Evolutionary conservation across 108 stramenopile species (phyloP).

Genomic region (Fistulifera pelliculosa): DNA sequence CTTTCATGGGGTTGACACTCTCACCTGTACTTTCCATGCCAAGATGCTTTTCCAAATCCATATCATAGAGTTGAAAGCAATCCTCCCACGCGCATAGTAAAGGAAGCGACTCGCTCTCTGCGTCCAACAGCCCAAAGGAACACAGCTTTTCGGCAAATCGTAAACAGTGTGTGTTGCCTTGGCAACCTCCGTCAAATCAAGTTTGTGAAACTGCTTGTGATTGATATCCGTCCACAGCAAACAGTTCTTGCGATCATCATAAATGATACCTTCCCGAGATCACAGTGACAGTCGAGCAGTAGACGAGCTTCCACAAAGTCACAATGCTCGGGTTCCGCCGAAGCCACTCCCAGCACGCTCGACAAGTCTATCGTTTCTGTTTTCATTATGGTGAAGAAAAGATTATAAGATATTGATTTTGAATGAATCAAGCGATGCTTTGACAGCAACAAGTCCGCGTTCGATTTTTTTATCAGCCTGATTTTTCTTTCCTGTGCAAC

Average conservation of each 20-base stretch:
- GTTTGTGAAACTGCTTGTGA: constrained; percentile 23
- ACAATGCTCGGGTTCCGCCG: not conserved
- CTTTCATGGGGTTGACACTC: constrained; percentile 23
- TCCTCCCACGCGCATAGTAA: constrained; percentile 43
- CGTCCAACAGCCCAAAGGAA: constrained; percentile 20
- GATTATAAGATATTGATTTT: not conserved
- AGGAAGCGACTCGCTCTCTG: constrained; percentile 8
- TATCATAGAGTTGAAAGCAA: constrained; percentile 36
- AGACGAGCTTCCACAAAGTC: constrained; percentile 16
- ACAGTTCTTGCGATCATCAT: constrained; percentile 23
- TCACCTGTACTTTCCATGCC: constrained; percentile 24
- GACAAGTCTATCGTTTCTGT: not conserved
- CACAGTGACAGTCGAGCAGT: constrained; percentile 20
- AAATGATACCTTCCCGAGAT: constrained; percentile 34
- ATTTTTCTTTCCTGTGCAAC: too few relatives aligned
- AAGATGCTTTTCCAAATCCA: constrained; percentile 3
- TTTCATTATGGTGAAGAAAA: not conserved
- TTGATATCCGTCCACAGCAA: constrained; percentile 26
- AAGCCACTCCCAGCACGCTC: not conserved
- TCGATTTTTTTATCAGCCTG: too few relatives aligned
- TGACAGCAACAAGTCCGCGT: too few relatives aligned
- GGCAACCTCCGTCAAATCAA: constrained; percentile 4
- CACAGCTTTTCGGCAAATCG: constrained; percentile 25
- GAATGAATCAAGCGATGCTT: too few relatives aligned
- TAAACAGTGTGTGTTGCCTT: constrained; percentile 1